phyloP scores from a whole-genome alignment of 2,329 filamentous ascomycete species.

The Sporothrix phasma region DNA sequence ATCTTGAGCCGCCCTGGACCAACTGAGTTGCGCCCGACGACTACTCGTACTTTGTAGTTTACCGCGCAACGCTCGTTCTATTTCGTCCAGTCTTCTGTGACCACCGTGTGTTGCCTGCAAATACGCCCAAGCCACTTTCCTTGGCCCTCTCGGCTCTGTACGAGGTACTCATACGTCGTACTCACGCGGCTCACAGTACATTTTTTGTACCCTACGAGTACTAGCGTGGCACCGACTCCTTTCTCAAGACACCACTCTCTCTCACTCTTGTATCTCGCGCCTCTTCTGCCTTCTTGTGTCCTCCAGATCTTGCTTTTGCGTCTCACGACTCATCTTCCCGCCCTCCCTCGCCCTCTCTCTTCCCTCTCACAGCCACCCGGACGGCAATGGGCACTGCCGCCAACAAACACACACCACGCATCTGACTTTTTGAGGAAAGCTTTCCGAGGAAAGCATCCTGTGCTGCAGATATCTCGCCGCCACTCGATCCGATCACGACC shows the following conservation, averaged over 20 bases:
- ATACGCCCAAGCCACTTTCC: background rate
- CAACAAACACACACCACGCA: background rate
- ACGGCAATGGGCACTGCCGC: conserved; percentile 9
- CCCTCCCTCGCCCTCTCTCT: background rate
- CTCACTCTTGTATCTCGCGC: background rate
- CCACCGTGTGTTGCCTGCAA: background rate
- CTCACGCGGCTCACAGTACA: too few relatives aligned
- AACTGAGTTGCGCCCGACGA: background rate
- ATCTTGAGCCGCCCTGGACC: background rate
- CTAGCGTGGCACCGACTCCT: background rate
- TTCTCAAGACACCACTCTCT: background rate
- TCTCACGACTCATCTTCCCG: background rate
- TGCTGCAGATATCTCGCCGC: too few relatives aligned
- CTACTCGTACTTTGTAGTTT: background rate
- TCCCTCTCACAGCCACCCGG: background rate
- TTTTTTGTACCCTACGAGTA: too few relatives aligned
- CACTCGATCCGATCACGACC: background rate
- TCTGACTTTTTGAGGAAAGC: background rate
- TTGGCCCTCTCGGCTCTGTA: background rate
- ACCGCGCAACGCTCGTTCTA: background rate
- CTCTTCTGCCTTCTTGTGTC: background rate
- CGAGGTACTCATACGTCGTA: too few relatives aligned
- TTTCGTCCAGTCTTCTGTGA: background rate
- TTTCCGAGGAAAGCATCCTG: too few relatives aligned
- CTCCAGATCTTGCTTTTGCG: background rate